Base-by-base conservation (phyloP, 1,139 yeast genomes). In the Citeromyces siamensis region DNA sequence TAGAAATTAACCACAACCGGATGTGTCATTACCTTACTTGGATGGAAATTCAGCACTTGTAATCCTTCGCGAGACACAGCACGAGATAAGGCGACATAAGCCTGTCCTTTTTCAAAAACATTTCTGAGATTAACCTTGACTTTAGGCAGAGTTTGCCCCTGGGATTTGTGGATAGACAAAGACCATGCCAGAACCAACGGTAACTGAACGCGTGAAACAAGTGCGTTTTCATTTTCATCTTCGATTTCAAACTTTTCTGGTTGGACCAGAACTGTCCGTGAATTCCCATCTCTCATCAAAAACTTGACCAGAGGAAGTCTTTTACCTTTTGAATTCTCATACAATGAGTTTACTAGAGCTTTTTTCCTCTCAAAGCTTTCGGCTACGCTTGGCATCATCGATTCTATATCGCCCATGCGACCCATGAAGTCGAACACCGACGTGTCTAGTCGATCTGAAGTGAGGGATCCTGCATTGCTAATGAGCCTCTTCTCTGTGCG, bases 121-220 rank as follows among this genome's bases (percentile, higher is more conserved):
- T 67, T 69, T 21, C 68, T 61, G 39, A 85, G 59, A 49, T 85
- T 93, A 4, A 85, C 90, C 44, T 72, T 68, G n/a, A 85, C 76
- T 40, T 93, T 58, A 31, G 73, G 77, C 37, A 85, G 66, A 0
- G 96, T 83, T 58, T 85, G 95, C 2, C 96, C 96, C 56, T 85
- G 96, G 0, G 95, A 78, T 50, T 85, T 85, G 55, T 85, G 96
- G 38, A 85, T 85, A 0, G 95, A 83, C 48, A 85, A 58, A 0
- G 95, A 94, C 94, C 95, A 85, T 9, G 95, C 77, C 28, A 82
- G 62, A 38, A 83, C 62, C 28, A 85, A 60, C 0, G 95, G 96
- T 4, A 83, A 47, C 52, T 85, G 95, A 0, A 44, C 48, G 45
- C 93, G 66, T 37, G 53, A 59, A 6, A 52, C 43, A 10, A 42